These are phyloP conservation scores for Ogataea allantospora DNA, from an alignment of 805 yeast genomes.

Conservation along the genomic window DNA sequence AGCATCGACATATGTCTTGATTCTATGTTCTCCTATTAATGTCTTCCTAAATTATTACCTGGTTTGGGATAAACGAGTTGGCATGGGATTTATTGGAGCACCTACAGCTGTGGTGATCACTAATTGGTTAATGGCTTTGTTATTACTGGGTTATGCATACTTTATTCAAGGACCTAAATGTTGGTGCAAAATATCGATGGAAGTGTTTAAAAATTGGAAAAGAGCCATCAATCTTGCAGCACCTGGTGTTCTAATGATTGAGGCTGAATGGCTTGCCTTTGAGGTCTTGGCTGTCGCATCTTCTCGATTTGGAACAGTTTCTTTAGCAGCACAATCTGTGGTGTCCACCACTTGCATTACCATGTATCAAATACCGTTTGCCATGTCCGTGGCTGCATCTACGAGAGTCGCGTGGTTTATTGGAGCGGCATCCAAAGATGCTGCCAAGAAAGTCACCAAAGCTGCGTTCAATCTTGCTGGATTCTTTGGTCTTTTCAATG, in stretches of 20 bases:
- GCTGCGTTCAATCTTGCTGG: conserved; percentile 40
- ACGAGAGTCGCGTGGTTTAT: conserved; percentile 57
- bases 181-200: conserved; percentile 48
- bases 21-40: conserved; percentile 55
- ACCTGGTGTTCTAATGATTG: conserved; percentile 58
- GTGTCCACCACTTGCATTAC: conserved; percentile 45
- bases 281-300: conserved; percentile 55
- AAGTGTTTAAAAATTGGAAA: conserved; percentile 47
- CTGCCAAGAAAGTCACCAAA: not conserved
- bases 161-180: conserved; percentile 46
- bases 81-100: conserved; percentile 57
- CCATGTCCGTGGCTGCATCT: conserved; percentile 56
- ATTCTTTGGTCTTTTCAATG: conserved; percentile 46
- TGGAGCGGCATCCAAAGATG: conserved; percentile 37
- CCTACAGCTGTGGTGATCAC: conserved; percentile 58
- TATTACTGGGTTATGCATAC: conserved; percentile 40
- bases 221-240: conserved; percentile 44
- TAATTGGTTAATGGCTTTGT: conserved; percentile 56
- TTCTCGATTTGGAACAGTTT: conserved; percentile 49
- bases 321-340: conserved; percentile 42
- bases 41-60: conserved; percentile 44
- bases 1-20: conserved; percentile 50
- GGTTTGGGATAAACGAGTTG: conserved; percentile 43
- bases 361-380: conserved; percentile 57
- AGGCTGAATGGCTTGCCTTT: conserved; percentile 59